These are phyloP conservation scores for Mucor mucedo DNA, from an alignment of 371 early-diverging fungal species.

Conservation along the genomic window DNA sequence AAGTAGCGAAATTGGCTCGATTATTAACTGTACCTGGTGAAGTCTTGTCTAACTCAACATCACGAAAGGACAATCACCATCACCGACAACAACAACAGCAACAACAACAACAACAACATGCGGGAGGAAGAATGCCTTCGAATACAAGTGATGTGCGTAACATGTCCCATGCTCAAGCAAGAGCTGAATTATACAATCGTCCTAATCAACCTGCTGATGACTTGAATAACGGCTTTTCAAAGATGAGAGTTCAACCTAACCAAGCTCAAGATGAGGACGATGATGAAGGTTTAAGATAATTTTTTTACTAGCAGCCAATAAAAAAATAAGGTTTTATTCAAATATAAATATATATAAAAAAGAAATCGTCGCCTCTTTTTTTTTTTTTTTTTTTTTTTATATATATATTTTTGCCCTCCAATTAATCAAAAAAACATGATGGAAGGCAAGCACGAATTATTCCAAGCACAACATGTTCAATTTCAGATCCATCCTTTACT, in stretches of 20 bases:
- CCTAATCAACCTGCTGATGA: constrained; percentile 12
- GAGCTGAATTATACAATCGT: constrained; percentile 28
- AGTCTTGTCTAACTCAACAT: constrained; percentile 30
- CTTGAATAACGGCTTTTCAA: constrained; percentile 12
- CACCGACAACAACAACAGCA: constrained; percentile 24
- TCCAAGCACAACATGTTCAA: constrained; percentile 28
- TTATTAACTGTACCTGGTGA: constrained; percentile 61
- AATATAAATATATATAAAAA: too few species aligned
- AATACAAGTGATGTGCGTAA: constrained; percentile 13
- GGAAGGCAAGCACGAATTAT: constrained; percentile 2
- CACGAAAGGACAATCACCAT: constrained; percentile 3
- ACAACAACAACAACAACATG: constrained; percentile 22
- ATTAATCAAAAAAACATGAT: neutral
- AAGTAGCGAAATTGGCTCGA: constrained; percentile 66
- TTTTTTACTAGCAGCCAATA: neutral
- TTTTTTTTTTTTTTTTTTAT: constrained; percentile 3
- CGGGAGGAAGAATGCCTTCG: neutral
- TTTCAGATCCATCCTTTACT: constrained; percentile 25
- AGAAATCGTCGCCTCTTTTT: neutral
- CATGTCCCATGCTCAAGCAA: constrained; percentile 40
- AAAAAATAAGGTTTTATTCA: neutral
- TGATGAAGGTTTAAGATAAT: constrained; percentile 22
- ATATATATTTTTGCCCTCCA: neutral
- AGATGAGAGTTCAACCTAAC: constrained; percentile 4
- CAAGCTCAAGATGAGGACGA: constrained; percentile 14